Evolutionary conservation across 495 filamentous ascomycete genomes (phyloP).

Genomic region (Hamigera avellanea): DNA sequence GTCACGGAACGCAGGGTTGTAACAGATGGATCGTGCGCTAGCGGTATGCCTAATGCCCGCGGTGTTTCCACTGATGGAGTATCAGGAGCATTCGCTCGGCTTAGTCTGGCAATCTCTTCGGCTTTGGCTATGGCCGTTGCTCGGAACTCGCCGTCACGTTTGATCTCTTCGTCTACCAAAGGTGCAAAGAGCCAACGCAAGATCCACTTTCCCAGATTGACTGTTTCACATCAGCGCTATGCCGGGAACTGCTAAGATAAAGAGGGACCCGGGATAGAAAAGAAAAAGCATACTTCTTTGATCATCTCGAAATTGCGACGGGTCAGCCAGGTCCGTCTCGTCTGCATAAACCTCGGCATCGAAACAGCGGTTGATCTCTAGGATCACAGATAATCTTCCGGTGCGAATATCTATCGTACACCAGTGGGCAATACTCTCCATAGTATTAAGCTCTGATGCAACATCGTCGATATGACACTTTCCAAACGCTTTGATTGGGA

Average conservation of each 20-base stretch:
- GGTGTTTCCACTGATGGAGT: conserved; percentile 42
- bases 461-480: conserved; percentile 92
- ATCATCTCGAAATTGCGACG: conserved; percentile 75
- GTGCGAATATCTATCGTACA: conserved; percentile 90
- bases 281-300: conserved; percentile 90
- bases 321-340: conserved; percentile 60
- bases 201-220: conserved; percentile 96
- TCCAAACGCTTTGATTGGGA: conserved; percentile 75
- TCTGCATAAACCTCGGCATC: conserved; percentile 97
- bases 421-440: conserved; percentile 86
- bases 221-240: conserved; percentile 27
- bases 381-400: conserved; percentile 74
- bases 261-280: no score
- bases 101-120: conserved; percentile 40
- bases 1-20: conserved; percentile 57
- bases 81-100: conserved; percentile 46
- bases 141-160: conserved; percentile 64
- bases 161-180: conserved; percentile 81
- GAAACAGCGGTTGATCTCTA: conserved; percentile 94
- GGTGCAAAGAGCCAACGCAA: conserved; percentile 84
- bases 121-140: conserved; percentile 49
- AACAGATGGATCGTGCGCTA: conserved; percentile 29
- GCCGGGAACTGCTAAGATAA: no score
- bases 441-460: conserved; percentile 73
- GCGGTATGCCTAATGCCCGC: conserved; percentile 34